These are phyloP conservation scores for Agrocybe pediades DNA, from an alignment of 768 basidiomycete species.

Conservation along the genomic window DNA sequence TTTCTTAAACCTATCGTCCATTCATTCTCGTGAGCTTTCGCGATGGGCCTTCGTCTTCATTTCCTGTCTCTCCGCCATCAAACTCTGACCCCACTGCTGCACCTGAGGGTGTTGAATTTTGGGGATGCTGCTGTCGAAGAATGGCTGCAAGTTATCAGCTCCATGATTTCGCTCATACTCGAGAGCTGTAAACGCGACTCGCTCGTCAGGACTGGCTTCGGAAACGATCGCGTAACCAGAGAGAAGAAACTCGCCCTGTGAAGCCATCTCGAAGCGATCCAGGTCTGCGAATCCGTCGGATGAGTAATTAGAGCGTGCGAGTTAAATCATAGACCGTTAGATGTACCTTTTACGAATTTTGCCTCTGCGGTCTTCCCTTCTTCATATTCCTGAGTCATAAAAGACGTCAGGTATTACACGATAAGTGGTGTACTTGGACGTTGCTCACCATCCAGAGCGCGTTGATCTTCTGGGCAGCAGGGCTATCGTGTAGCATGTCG, in stretches of 20 bases:
- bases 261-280: conserved; percentile 86
- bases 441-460: conserved; percentile 69
- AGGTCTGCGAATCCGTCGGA: conserved; percentile 54
- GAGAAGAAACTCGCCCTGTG: conserved; percentile 57
- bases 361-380: conserved; percentile 72
- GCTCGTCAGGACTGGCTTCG: background rate
- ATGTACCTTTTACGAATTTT: conserved; percentile 81
- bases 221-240: background rate
- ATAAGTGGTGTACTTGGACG: background rate
- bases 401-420: background rate
- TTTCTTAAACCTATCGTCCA: too few relatives aligned
- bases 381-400: conserved; percentile 74
- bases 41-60: conserved; percentile 3
- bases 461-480: conserved; percentile 67
- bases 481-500: conserved; percentile 82
- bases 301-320: background rate
- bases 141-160: conserved; percentile 58
- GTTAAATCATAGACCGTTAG: background rate
- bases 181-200: conserved; percentile 44
- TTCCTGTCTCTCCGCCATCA: conserved; percentile 49
- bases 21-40: too few relatives aligned
- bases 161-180: conserved; percentile 70
- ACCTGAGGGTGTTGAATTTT: conserved; percentile 73
- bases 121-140: conserved; percentile 83
- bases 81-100: conserved; percentile 54